These are phyloP conservation scores for Chamaecrista fasciculata DNA, from an alignment of 306 rosid species.

Conservation along the genomic window DNA sequence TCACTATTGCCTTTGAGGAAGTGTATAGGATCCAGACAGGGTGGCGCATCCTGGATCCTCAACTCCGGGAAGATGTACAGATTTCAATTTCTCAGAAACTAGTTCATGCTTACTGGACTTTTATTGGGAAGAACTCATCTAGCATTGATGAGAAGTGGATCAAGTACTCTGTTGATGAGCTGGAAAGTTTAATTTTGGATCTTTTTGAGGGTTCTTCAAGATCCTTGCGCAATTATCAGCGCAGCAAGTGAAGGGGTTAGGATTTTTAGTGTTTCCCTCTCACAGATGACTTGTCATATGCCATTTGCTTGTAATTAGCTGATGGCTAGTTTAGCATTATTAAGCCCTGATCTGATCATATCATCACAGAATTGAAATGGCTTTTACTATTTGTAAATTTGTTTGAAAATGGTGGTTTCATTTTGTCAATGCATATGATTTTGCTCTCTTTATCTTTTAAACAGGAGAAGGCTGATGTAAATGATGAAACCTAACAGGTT, in stretches of 20 bases:
- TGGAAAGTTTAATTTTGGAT: constrained; percentile 46
- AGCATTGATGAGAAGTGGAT: constrained; percentile 45
- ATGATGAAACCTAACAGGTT: not conserved
- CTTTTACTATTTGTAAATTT: constrained; percentile 12
- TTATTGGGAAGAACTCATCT: constrained; percentile 32
- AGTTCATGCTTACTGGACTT: constrained; percentile 53
- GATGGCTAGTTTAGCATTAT: constrained; percentile 6
- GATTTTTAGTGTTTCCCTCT: not conserved
- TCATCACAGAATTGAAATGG: constrained; percentile 14
- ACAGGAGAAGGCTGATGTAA: not conserved
- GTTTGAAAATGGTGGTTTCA: not conserved
- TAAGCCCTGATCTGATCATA: constrained; percentile 14
- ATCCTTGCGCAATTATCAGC: constrained; percentile 34
- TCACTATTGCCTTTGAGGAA: constrained; percentile 53
- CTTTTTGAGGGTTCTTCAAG: constrained; percentile 54
- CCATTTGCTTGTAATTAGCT: constrained; percentile 14
- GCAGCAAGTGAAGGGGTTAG: constrained; percentile 31
- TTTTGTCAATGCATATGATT: not conserved
- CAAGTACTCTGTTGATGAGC: constrained; percentile 53
- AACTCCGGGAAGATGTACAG: constrained; percentile 57
- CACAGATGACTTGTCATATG: not conserved
- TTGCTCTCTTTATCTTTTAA: not conserved
- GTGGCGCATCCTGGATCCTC: constrained; percentile 45
- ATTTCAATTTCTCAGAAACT: constrained; percentile 54
- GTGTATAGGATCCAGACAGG: constrained; percentile 67